Percentiles rank a stretch among this genome's conserved stretches.
phyloP scores from a whole-genome alignment of 2,329 filamentous ascomycete genomes.

The Coccinonectria pachysandricola region DNA sequence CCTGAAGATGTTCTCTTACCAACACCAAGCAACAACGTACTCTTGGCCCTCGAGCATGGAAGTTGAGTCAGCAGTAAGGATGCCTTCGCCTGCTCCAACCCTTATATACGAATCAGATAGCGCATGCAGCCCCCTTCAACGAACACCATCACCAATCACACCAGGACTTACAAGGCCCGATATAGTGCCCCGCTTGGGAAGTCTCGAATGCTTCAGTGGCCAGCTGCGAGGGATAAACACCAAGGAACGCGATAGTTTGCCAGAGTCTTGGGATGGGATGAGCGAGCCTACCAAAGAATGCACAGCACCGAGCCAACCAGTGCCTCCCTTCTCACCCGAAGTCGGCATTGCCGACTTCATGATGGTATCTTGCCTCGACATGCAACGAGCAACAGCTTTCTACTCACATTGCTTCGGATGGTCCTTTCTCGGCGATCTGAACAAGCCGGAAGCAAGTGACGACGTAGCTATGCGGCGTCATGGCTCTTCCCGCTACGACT shows the following conservation, averaged over 20 bases:
- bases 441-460: slow-evolving; percentile 6
- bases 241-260: no score
- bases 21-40: neutral
- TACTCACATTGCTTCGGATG: slow-evolving; percentile 17
- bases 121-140: slow-evolving; percentile 1
- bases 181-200: neutral
- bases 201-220: no score
- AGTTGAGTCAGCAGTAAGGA: no score
- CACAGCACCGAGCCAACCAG: slow-evolving; percentile 2
- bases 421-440: slow-evolving; percentile 14
- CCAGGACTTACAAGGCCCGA: neutral
- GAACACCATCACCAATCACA: slow-evolving; percentile 1
- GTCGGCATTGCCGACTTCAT: slow-evolving; percentile 10
- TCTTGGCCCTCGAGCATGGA: slow-evolving; percentile 1
- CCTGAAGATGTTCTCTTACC: slow-evolving; percentile 3
- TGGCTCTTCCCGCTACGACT: slow-evolving; percentile 15
- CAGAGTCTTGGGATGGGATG: no score
- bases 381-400: slow-evolving; percentile 12
- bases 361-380: slow-evolving; percentile 14
- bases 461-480: slow-evolving; percentile 9
- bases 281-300: slow-evolving; percentile 1
- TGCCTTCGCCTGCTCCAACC: slow-evolving; percentile 1
- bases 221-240: no score
- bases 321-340: neutral
- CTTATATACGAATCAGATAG: slow-evolving; percentile 1